Conservation (phyloP, 768 basidiomycete genomes). For the Trametes cubensis region DNA sequence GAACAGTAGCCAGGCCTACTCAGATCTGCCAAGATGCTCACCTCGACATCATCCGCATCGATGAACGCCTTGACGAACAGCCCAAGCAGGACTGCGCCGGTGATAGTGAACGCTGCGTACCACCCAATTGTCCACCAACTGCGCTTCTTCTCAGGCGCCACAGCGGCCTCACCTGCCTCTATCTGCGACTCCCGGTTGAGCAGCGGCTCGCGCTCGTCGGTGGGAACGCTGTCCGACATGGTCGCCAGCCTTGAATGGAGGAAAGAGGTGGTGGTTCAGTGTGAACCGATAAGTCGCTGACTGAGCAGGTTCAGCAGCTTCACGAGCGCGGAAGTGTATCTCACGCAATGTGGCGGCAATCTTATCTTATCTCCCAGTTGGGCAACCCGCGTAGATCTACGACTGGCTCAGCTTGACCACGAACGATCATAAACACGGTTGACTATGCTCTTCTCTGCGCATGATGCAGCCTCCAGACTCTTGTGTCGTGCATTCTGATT, state of each 20-base stretch:
- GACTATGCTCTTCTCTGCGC: no score
- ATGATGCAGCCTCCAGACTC: no score
- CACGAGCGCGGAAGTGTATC: neutral
- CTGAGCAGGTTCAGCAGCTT: neutral
- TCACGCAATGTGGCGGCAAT: neutral
- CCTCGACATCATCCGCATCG: slow-evolving; percentile 67
- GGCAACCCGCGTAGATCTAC: no score
- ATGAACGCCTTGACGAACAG: slow-evolving; percentile 72
- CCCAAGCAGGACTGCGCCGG: slow-evolving; percentile 44
- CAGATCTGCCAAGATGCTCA: slow-evolving; percentile 37
- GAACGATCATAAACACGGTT: no score
- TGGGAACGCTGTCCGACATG: slow-evolving; percentile 1
- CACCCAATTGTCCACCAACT: slow-evolving; percentile 35
- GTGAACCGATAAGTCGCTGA: slow-evolving; percentile 15
- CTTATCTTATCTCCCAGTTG: slow-evolving; percentile 5
- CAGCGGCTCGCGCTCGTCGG: slow-evolving; percentile 29
- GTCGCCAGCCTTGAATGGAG: no score
- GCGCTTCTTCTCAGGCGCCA: slow-evolving; percentile 28
- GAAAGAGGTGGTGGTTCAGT: neutral
- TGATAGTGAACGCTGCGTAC: slow-evolving; percentile 39
- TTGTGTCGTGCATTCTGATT: no score
- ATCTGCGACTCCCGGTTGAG: slow-evolving; percentile 18
- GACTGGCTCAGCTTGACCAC: no score
- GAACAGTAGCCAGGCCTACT: neutral
- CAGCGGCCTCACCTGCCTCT: slow-evolving; percentile 16